Evolutionary conservation across 78 protist genomes (phyloP).

Genomic region (Acrasis kona): DNA sequence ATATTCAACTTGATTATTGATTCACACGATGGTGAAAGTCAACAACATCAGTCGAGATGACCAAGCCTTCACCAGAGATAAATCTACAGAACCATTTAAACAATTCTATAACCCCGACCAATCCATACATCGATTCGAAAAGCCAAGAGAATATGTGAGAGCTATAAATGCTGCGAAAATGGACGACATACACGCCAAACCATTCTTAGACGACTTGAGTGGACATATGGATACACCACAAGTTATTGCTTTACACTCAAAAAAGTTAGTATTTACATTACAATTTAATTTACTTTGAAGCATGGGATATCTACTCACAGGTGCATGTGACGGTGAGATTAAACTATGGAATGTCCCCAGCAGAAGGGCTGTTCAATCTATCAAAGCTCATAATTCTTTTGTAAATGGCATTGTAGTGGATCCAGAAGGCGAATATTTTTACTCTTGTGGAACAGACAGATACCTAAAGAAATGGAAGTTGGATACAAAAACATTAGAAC

Average conservation of each 20-base stretch:
- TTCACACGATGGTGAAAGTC: constrained; percentile 51
- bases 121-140: constrained; percentile 77
- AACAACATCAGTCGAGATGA: constrained; percentile 57
- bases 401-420: not conserved
- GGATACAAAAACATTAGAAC: not conserved
- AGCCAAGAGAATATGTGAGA: constrained; percentile 77
- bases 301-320: no score
- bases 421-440: not conserved
- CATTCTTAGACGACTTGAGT: constrained; percentile 66
- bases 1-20: no score
- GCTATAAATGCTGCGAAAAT: constrained; percentile 81
- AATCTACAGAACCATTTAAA: constrained; percentile 21
- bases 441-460: not conserved
- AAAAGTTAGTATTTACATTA: no score
- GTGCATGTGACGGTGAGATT: constrained; percentile 38
- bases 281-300: not conserved
- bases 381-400: not conserved
- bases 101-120: constrained; percentile 71
- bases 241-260: constrained; percentile 34
- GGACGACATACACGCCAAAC: constrained; percentile 84
- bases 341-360: constrained; percentile 11
- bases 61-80: constrained; percentile 33
- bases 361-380: not conserved
- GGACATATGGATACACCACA: constrained; percentile 71
- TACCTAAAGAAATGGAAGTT: not conserved